These are phyloP conservation scores for Penicillium subrubescens DNA, from an alignment of 495 filamentous ascomycete species.

Conservation along the genomic window DNA sequence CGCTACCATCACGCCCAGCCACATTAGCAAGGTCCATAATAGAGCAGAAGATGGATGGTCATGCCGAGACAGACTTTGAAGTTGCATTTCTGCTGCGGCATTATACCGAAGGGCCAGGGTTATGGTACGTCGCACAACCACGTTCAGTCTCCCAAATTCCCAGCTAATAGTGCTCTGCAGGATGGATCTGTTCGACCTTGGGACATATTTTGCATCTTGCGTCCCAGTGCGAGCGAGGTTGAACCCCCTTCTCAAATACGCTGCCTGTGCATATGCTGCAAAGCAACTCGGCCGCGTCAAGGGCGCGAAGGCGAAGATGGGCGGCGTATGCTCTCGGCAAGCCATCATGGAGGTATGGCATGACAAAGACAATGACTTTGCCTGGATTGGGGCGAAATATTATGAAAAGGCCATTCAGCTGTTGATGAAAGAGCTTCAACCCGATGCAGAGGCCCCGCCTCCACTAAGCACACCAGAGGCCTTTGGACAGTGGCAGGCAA, in stretches of 20 bases:
- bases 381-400: constrained; percentile 59
- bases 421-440: constrained; percentile 59
- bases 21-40: constrained; percentile 15
- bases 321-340: constrained; percentile 50
- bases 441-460: constrained; percentile 41
- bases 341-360: constrained; percentile 56
- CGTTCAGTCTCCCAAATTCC: not conserved
- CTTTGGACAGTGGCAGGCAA: constrained; percentile 42
- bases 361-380: constrained; percentile 53
- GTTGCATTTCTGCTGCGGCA: constrained; percentile 62
- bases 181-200: constrained; percentile 68
- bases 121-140: constrained; percentile 46
- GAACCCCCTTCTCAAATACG: constrained; percentile 60
- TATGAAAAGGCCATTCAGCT: constrained; percentile 66
- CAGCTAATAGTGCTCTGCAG: constrained; percentile 35
- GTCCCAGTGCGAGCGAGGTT: constrained; percentile 58
- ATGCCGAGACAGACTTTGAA: constrained; percentile 55
- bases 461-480: constrained; percentile 38
- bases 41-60: constrained; percentile 26
- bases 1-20: constrained; percentile 32
- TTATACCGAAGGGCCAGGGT: constrained; percentile 61
- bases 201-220: constrained; percentile 59
- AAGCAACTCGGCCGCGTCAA: constrained; percentile 62
- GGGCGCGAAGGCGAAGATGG: constrained; percentile 50
- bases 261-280: constrained; percentile 62